A percentile compares a stretch with the other conserved stretches of the same genome.
Conservation (phyloP, 2,329 filamentous ascomycete genomes). For the Neofusicoccum ribis region DNA sequence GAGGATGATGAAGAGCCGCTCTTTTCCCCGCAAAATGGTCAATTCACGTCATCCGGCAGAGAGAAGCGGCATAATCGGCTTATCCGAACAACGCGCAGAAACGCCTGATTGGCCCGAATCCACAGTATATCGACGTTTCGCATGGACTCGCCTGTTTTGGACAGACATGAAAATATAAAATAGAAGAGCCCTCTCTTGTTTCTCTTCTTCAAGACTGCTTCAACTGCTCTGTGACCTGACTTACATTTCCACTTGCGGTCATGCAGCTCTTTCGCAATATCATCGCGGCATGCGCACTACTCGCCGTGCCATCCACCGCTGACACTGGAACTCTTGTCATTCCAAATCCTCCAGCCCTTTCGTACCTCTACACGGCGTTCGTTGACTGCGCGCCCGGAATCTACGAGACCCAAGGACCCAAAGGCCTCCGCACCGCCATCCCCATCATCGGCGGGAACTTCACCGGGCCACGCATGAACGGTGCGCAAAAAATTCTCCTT, state of each 20-base stretch:
- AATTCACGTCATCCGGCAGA: too few relatives aligned
- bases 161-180: too few relatives aligned
- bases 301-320: neutral
- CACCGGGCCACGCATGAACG: slow-evolving; percentile 29
- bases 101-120: too few relatives aligned
- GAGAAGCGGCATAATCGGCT: too few relatives aligned
- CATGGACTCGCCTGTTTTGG: too few relatives aligned
- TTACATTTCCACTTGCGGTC: neutral
- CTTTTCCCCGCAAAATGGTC: too few relatives aligned
- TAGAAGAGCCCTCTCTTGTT: too few relatives aligned
- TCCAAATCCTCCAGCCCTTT: slow-evolving; percentile 24
- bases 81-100: too few relatives aligned
- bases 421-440: slow-evolving; percentile 30
- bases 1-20: too few relatives aligned
- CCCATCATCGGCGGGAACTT: slow-evolving; percentile 34
- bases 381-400: slow-evolving; percentile 27
- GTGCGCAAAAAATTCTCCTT: neutral
- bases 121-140: too few relatives aligned
- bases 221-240: too few relatives aligned
- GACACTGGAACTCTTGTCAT: neutral
- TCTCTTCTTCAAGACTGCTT: too few relatives aligned
- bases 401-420: slow-evolving; percentile 27
- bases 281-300: neutral
- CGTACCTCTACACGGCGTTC: slow-evolving; percentile 32
- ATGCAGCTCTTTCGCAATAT: neutral